Conservation (phyloP, 257 asterid genomes). For the Capsicum pubescens region DNA sequence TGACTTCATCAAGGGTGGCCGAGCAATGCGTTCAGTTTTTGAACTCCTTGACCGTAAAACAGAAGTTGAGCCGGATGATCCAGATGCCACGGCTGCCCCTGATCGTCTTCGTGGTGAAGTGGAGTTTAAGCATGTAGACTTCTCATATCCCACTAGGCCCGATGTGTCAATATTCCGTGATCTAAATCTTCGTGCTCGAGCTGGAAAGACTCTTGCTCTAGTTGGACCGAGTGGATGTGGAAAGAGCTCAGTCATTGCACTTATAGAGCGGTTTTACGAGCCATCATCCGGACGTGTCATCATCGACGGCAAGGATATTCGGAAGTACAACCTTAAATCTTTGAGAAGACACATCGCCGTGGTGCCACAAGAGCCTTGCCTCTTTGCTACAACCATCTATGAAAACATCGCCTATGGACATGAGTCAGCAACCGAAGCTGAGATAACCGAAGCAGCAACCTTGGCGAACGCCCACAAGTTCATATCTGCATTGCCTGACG, state of each 20-base stretch:
- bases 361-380: slow-evolving; percentile 88
- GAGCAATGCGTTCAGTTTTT: slow-evolving; percentile 87
- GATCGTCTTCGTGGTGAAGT: slow-evolving; percentile 76
- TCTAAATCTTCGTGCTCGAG: slow-evolving; percentile 67
- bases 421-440: slow-evolving; percentile 70
- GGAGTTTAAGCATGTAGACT: slow-evolving; percentile 84
- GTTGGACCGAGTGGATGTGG: slow-evolving; percentile 94
- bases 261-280: slow-evolving; percentile 73
- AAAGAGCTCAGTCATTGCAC: slow-evolving; percentile 71
- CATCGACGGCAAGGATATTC: slow-evolving; percentile 75
- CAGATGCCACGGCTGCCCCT: slow-evolving; percentile 46
- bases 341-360: slow-evolving; percentile 70
- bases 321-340: slow-evolving; percentile 74
- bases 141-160: slow-evolving; percentile 78
- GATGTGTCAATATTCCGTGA: slow-evolving; percentile 65
- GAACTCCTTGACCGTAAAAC: slow-evolving; percentile 85
- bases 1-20: slow-evolving; percentile 85
- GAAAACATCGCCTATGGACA: slow-evolving; percentile 83
- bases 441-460: slow-evolving; percentile 74
- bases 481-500: slow-evolving; percentile 58
- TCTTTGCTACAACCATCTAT: slow-evolving; percentile 70
- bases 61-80: slow-evolving; percentile 78
- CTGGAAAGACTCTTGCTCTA: slow-evolving; percentile 83
- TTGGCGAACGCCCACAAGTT: slow-evolving; percentile 74
- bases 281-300: slow-evolving; percentile 78